Evolutionary conservation across 2,329 filamentous ascomycete species (phyloP).

Genomic region (Pestalotiopsis sp.): DNA sequence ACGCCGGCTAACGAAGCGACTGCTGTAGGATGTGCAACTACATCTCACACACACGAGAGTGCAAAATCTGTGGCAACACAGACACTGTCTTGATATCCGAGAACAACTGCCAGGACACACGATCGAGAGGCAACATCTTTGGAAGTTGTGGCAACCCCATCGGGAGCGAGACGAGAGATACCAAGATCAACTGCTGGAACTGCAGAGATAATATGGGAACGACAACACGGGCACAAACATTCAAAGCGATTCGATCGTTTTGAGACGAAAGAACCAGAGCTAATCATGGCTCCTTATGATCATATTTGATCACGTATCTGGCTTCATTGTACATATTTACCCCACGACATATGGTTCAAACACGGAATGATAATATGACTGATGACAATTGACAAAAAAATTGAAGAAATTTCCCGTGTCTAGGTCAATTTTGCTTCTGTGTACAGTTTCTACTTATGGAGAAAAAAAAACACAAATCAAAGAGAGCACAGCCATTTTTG

Average conservation of each 20-base stretch:
- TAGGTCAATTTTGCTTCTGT: too few species aligned
- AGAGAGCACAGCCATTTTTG: too few species aligned
- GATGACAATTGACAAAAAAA: too few species aligned
- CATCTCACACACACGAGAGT: constrained; percentile 39
- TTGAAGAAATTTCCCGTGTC: too few species aligned
- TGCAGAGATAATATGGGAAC: constrained; percentile 35
- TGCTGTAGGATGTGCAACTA: constrained; percentile 42
- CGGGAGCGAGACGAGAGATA: constrained; percentile 30
- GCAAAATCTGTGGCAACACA: constrained; percentile 36
- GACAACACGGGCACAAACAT: constrained; percentile 18
- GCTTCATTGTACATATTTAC: not conserved
- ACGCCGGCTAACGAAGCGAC: not conserved
- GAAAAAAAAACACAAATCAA: too few species aligned
- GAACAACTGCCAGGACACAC: constrained; percentile 34
- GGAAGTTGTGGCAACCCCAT: constrained; percentile 40
- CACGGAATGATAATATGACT: too few species aligned
- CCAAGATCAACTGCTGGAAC: constrained; percentile 39
- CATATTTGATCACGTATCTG: not conserved
- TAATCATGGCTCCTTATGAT: not conserved
- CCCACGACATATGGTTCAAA: too few species aligned
- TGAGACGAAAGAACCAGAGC: not conserved
- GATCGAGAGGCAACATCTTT: constrained; percentile 35
- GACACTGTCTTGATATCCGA: constrained; percentile 46
- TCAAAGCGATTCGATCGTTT: constrained; percentile 1
- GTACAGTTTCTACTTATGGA: too few species aligned